phyloP scores from a whole-genome alignment of 441 rosid species.

The Gossypium aridum region DNA sequence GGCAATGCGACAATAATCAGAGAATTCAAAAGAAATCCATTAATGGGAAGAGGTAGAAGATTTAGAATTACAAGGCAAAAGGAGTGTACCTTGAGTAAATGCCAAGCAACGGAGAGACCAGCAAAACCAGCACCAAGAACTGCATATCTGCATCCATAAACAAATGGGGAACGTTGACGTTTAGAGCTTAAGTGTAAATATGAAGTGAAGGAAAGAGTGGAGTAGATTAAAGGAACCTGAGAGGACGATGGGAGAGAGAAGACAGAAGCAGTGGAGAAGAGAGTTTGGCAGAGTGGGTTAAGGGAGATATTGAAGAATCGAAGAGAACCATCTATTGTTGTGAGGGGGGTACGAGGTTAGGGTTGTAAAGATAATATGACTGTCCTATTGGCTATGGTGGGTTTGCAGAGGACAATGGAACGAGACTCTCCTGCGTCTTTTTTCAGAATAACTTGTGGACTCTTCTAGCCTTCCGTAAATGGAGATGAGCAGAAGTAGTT shows the following conservation, averaged over 20 bases:
- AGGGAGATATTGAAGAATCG: not conserved
- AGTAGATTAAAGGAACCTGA: conserved; percentile 19
- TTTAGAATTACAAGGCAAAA: not conserved
- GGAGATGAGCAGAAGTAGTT: no score
- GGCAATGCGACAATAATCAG: not conserved
- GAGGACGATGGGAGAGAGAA: conserved; percentile 25
- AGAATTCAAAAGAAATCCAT: conserved; percentile 1
- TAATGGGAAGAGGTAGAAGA: not conserved
- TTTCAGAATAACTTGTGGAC: no score
- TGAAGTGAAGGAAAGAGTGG: not conserved
- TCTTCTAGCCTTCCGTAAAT: no score
- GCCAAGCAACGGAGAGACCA: conserved; percentile 86
- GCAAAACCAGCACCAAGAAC: conserved; percentile 98
- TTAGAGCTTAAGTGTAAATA: not conserved
- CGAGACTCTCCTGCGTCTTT: not conserved
- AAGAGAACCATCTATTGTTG: not conserved
- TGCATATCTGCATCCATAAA: conserved; percentile 47
- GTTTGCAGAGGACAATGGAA: not conserved
- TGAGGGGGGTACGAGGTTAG: not conserved
- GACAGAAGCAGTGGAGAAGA: conserved; percentile 6
- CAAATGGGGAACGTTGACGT: not conserved
- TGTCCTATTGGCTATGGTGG: not conserved
- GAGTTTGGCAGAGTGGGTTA: not conserved
- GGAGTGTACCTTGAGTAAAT: conserved; percentile 53
- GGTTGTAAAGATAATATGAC: not conserved